These are phyloP conservation scores for Vigna reflexopilosa DNA, from an alignment of 306 rosid species.

Conservation along the genomic window DNA sequence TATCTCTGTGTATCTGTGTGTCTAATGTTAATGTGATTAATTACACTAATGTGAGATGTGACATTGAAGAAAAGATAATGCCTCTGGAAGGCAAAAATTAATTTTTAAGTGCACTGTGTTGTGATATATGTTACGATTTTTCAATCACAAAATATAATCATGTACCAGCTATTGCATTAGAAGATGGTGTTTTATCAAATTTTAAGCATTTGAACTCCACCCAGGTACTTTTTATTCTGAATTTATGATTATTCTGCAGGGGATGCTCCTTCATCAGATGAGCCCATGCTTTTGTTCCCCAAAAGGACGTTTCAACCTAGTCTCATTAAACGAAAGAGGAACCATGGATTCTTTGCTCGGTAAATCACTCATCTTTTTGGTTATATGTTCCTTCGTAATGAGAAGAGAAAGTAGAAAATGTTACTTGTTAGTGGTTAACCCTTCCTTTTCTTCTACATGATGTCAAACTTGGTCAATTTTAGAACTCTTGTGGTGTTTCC, in stretches of 20 bases:
- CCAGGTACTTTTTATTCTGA: background rate
- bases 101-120: background rate
- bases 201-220: conserved; percentile 23
- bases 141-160: conserved; percentile 8
- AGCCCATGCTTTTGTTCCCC: conserved; percentile 82
- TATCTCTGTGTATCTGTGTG: no score
- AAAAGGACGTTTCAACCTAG: conserved; percentile 95
- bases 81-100: background rate
- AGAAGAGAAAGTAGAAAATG: conserved; percentile 21
- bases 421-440: background rate
- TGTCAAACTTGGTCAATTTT: background rate
- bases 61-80: background rate
- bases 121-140: background rate
- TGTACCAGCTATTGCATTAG: background rate
- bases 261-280: conserved; percentile 62
- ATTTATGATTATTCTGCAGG: conserved; percentile 50
- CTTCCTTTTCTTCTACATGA: conserved; percentile 15
- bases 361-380: conserved; percentile 43
- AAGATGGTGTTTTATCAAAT: conserved; percentile 17
- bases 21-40: no score
- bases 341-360: conserved; percentile 96
- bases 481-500: conserved; percentile 18
- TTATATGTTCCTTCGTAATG: background rate
- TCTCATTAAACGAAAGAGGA: conserved; percentile 78
- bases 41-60: background rate